Evolutionary conservation across 2,329 filamentous ascomycete genomes (phyloP).

Genomic region (Phaeomoniella chlamydospora): DNA sequence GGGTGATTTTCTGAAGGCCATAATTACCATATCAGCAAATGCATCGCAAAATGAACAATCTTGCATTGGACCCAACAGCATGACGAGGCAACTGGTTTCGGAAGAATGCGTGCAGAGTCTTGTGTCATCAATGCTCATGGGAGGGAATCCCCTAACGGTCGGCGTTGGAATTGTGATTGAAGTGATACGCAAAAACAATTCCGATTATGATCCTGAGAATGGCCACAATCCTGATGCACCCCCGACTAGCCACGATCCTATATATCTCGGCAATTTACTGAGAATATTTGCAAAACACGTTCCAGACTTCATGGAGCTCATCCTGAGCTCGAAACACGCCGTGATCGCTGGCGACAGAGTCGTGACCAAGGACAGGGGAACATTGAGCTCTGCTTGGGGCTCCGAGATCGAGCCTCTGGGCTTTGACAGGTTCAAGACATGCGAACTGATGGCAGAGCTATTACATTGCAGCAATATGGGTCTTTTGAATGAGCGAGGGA

Average conservation of each 20-base stretch:
- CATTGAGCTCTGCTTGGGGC: constrained; percentile 77
- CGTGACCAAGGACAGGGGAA: constrained; percentile 53
- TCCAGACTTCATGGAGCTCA: constrained; percentile 83
- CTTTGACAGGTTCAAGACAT: constrained; percentile 97
- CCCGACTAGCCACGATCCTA: constrained; percentile 79
- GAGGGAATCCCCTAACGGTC: constrained; percentile 87
- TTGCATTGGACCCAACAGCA: constrained; percentile 95
- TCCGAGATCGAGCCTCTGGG: constrained; percentile 83
- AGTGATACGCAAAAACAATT: constrained; percentile 98
- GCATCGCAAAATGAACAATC: constrained; percentile 96
- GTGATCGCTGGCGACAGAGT: constrained; percentile 41
- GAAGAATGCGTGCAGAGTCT: constrained; percentile 67
- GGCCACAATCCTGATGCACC: constrained; percentile 63
- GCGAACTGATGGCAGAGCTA: constrained; percentile 94
- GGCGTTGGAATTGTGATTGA: constrained; percentile 96
- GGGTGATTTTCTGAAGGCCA: constrained; percentile 94
- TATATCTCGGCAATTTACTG: constrained; percentile 83
- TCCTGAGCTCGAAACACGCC: constrained; percentile 56
- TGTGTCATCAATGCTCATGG: constrained; percentile 82
- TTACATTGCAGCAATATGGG: constrained; percentile 99
- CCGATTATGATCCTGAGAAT: constrained; percentile 91
- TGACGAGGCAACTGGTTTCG: constrained; percentile 89
- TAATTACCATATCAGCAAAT: constrained; percentile 97
- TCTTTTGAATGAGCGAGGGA: constrained; percentile 77
- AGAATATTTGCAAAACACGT: constrained; percentile 82